These are phyloP conservation scores for Akanthomyces uredinophilus DNA, from an alignment of 2,329 filamentous ascomycete species.

Conservation along the genomic window DNA sequence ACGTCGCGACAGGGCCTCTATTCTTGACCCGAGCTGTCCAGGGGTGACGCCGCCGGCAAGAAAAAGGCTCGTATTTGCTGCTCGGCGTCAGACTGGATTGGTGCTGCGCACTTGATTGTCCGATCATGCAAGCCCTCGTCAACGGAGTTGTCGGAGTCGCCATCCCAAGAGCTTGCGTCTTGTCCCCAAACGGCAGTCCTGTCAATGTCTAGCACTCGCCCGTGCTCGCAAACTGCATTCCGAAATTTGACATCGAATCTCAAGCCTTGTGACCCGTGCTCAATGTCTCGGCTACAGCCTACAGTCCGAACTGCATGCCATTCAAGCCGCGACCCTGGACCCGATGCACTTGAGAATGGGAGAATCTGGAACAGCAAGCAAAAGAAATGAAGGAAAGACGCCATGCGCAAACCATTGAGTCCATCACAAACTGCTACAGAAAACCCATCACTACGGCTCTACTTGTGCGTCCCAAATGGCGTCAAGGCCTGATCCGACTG, in stretches of 20 bases:
- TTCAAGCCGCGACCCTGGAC: background rate
- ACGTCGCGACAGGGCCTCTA: background rate
- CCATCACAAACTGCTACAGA: background rate
- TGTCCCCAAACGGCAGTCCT: slow-evolving; percentile 1
- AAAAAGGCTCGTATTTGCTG: background rate
- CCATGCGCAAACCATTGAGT: background rate
- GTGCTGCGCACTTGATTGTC: background rate
- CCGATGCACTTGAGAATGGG: background rate
- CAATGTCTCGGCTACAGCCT: slow-evolving; percentile 11
- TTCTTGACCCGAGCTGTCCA: background rate
- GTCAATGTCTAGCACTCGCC: slow-evolving; percentile 11
- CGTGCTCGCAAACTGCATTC: slow-evolving; percentile 8
- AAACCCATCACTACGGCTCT: background rate
- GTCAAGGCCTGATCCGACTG: background rate
- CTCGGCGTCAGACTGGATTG: background rate
- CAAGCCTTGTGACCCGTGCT: slow-evolving; percentile 3
- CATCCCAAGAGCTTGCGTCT: too few relatives aligned
- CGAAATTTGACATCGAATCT: slow-evolving; percentile 11
- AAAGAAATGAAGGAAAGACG: background rate
- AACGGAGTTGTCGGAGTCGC: background rate
- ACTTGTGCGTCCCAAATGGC: background rate
- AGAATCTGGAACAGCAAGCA: background rate
- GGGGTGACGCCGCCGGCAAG: background rate
- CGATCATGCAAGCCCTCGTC: background rate
- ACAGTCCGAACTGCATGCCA: slow-evolving; percentile 4